Conservation (phyloP, 768 basidiomycete species). For the Hericium rajendrae region DNA sequence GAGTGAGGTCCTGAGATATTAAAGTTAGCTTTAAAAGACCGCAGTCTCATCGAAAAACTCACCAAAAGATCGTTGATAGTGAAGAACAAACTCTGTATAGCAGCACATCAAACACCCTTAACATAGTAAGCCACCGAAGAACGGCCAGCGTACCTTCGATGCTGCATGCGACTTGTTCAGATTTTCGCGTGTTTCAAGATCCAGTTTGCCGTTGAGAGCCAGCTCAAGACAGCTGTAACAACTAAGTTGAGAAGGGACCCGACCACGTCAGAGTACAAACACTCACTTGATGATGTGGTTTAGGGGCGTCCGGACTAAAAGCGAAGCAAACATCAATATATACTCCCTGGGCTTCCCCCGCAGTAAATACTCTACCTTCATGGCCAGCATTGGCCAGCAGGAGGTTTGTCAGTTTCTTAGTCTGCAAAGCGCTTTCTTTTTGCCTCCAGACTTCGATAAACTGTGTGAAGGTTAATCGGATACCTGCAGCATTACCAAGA, state of each 20-base stretch:
- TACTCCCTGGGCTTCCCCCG: not conserved
- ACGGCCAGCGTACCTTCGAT: constrained; percentile 40
- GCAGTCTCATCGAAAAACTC: constrained; percentile 1
- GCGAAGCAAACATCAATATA: not conserved
- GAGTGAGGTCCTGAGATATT: constrained; percentile 50
- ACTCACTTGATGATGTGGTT: constrained; percentile 78
- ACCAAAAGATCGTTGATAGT: constrained; percentile 77
- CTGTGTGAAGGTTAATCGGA: constrained; percentile 20
- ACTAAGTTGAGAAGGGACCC: constrained; percentile 20
- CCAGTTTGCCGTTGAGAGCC: constrained; percentile 69
- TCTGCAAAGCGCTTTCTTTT: constrained; percentile 64
- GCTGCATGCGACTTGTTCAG: constrained; percentile 64
- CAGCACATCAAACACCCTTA: not conserved
- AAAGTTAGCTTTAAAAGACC: not conserved
- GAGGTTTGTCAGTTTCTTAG: constrained; percentile 64
- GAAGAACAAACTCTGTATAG: constrained; percentile 52
- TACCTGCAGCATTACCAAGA: not conserved
- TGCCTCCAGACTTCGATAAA: constrained; percentile 85
- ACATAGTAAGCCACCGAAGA: not conserved
- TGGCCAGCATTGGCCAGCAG: constrained; percentile 76
- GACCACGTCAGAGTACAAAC: not conserved
- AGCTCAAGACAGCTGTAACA: constrained; percentile 52
- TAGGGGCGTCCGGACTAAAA: constrained; percentile 57
- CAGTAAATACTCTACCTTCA: constrained; percentile 42
- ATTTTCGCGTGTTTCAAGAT: constrained; percentile 66